phyloP scores from a whole-genome alignment of 1,139 yeast genomes.

The Nakaseomyces glabratus region DNA sequence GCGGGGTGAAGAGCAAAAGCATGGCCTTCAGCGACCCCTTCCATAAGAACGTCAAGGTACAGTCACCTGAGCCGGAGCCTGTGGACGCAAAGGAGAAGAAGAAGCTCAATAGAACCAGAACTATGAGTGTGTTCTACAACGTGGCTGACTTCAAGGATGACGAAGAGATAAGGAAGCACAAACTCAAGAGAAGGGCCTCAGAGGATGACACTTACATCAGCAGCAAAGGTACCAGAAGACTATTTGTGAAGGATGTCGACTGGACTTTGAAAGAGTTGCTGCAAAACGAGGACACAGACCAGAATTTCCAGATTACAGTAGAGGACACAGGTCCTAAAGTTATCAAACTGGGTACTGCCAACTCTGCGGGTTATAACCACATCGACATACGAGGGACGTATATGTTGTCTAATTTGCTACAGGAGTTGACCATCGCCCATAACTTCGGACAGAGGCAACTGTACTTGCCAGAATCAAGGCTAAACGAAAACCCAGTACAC shows the following conservation, averaged over 20 bases:
- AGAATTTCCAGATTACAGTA: constrained; percentile 77
- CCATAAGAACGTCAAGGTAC: constrained; percentile 32
- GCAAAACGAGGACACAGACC: constrained; percentile 77
- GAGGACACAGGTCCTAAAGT: constrained; percentile 92
- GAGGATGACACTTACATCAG: constrained; percentile 45
- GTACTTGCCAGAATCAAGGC: constrained; percentile 74
- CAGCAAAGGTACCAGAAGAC: constrained; percentile 41
- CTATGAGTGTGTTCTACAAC: constrained; percentile 36
- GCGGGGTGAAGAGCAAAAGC: constrained; percentile 1
- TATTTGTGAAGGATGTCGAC: constrained; percentile 69
- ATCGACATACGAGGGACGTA: constrained; percentile 84
- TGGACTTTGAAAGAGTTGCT: constrained; percentile 61
- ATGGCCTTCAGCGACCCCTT: constrained; percentile 43
- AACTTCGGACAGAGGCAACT: constrained; percentile 69
- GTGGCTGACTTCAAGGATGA: constrained; percentile 21
- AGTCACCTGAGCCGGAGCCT: constrained; percentile 42
- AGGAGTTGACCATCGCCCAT: constrained; percentile 83
- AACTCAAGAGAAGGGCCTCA: constrained; percentile 50
- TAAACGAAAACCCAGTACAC: constrained; percentile 81
- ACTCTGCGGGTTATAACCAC: constrained; percentile 70
- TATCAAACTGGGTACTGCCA: constrained; percentile 73
- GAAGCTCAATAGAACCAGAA: constrained; percentile 18
- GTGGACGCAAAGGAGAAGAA: constrained; percentile 34
- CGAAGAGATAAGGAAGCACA: constrained; percentile 13
- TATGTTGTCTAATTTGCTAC: constrained; percentile 78